These are phyloP conservation scores for Phanerodontia chrysosporium DNA, from an alignment of 768 basidiomycete genomes.

Conservation along the genomic window DNA sequence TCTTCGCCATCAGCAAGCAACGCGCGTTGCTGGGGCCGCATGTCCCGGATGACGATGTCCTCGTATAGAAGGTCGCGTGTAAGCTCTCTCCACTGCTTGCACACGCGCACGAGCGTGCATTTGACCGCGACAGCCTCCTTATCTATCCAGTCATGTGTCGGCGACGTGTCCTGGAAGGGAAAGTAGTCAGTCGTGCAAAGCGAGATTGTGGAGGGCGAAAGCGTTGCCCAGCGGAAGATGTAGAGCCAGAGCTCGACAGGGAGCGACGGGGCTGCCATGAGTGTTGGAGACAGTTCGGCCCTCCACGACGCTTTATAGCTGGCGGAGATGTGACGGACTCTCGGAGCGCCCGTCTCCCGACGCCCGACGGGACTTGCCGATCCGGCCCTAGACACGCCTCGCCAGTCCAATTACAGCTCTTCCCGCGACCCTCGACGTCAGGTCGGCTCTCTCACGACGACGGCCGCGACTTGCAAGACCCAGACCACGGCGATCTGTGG, in stretches of 20 bases:
- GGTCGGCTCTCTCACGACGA: background rate
- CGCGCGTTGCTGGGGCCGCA: constrained; percentile 28
- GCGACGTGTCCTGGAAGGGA: constrained; percentile 47
- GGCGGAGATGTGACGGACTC: background rate
- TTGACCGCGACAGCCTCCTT: constrained; percentile 32
- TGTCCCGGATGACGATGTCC: constrained; percentile 42
- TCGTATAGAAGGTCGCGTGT: constrained; percentile 46
- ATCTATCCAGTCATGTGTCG: constrained; percentile 20
- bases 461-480: background rate
- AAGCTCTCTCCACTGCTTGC: constrained; percentile 51
- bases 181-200: constrained; percentile 32
- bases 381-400: background rate
- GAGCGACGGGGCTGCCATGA: constrained; percentile 10
- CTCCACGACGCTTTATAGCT: background rate
- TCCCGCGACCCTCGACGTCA: background rate
- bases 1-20: constrained; percentile 25
- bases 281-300: background rate
- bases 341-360: background rate
- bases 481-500: background rate
- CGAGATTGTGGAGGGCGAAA: constrained; percentile 34
- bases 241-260: constrained; percentile 25
- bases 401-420: background rate
- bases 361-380: background rate
- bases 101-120: constrained; percentile 47
- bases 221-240: constrained; percentile 24